Conservation (phyloP, 768 basidiomycete species). For the Russula abietina region DNA sequence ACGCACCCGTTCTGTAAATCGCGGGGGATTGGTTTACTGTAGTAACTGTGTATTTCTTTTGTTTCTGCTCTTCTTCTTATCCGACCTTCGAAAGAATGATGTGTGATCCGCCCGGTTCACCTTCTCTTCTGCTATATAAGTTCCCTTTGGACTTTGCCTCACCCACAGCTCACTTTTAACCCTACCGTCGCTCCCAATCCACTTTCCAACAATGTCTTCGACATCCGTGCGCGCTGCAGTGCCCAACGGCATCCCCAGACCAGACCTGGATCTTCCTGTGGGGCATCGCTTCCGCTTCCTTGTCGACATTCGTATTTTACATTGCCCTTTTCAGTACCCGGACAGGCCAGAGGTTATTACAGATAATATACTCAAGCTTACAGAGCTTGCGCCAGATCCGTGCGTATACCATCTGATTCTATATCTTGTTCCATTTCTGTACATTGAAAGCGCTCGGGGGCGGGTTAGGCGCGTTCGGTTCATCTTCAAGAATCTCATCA, state of each 20-base stretch:
- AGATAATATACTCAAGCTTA: slow-evolving; percentile 39
- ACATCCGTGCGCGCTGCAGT: slow-evolving; percentile 1
- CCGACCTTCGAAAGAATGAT: background rate
- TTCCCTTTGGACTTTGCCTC: background rate
- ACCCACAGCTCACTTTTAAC: background rate
- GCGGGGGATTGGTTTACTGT: too few relatives aligned
- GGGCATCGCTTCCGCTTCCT: slow-evolving; percentile 5
- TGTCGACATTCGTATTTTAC: background rate
- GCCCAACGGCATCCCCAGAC: slow-evolving; percentile 39
- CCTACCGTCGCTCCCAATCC: background rate
- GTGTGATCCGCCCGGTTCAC: slow-evolving; percentile 1
- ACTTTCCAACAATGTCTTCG: slow-evolving; percentile 3
- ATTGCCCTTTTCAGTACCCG: slow-evolving; percentile 35
- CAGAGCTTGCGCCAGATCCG: slow-evolving; percentile 37
- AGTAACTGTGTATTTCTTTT: too few relatives aligned
- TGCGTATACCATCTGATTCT: slow-evolving; percentile 28
- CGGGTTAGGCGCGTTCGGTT: slow-evolving; percentile 40
- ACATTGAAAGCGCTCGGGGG: slow-evolving; percentile 13
- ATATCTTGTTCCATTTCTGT: slow-evolving; percentile 5
- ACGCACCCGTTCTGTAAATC: too few relatives aligned
- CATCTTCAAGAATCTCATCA: slow-evolving; percentile 47
- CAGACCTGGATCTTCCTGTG: slow-evolving; percentile 39
- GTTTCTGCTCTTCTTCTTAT: too few relatives aligned
- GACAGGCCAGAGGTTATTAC: slow-evolving; percentile 47
- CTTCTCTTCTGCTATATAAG: background rate